Base-by-base conservation (phyloP, 148 eudicot genomes). In the Nepenthes mirabilis region DNA sequence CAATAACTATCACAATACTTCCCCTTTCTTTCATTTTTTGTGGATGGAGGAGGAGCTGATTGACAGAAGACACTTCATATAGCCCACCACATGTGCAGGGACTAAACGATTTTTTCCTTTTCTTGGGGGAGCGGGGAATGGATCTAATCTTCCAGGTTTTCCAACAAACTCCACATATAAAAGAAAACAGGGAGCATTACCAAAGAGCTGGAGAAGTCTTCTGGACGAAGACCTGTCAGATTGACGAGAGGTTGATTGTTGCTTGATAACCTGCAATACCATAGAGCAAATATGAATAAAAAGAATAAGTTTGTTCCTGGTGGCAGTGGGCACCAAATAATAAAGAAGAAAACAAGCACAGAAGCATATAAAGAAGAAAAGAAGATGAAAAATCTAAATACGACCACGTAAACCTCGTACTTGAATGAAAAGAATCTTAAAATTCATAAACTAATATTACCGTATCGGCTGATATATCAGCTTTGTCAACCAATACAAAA, bases 151-250 rank as follows among this genome's bases (percentile, higher is more conserved):
- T 23, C 23, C 23, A 23, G 23, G 23, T 23, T 23, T 23, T 23
- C 55, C 55, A 52, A 40, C 8, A 52, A 12, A 52, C 55, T 23
- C 23, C 23, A 34, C 6, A 36, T 11, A 57, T 34, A 33, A 43
- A 3, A 36, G 34, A 9, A 23, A 12, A 43, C 47, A 33, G 36
- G 55, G 23, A 47, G 52, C 48, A 57, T 70, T 86, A 94, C 99
- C 99, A 63, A 82, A 69, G 68, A 94, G 77, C 80, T 89, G 99
- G 61, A 93, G 95, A 73, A 89, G 82, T 61, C 95, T 81, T 37
- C 70, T 71, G 34, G 91, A 58, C 14, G 83, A 71, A 63, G 70
- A 67, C 71, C 75, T 93, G 66, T 86, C 97, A 33, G 74, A 58
- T 45, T 77, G 83, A 64, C 86, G 80, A 65, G 36, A 54, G 33